Evolutionary conservation across 306 rosid species (phyloP).

Genomic region (Cyamopsis tetragonoloba): DNA sequence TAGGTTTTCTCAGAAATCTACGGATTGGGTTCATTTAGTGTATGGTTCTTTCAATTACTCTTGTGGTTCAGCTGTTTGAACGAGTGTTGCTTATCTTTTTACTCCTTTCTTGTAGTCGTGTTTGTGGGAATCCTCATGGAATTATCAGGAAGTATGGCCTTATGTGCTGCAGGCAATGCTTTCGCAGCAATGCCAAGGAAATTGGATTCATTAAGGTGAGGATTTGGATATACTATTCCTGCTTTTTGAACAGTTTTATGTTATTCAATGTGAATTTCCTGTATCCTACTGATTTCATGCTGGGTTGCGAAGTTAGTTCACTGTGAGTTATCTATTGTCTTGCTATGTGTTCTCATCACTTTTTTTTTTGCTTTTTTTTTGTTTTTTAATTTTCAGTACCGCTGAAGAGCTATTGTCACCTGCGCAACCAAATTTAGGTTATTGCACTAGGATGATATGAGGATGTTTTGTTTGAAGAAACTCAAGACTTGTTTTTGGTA

Average conservation of each 20-base stretch:
- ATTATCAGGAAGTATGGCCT: conserved; percentile 90
- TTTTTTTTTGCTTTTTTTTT: not conserved
- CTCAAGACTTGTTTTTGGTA: conserved; percentile 19
- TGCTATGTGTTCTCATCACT: not conserved
- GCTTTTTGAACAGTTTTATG: not conserved
- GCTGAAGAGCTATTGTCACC: conserved; percentile 24
- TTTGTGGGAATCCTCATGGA: conserved; percentile 87
- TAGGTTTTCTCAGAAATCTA: conserved; percentile 21
- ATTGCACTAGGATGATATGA: conserved; percentile 13
- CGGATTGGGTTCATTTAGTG: not conserved
- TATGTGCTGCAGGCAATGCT: conserved; percentile 98
- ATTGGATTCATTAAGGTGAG: conserved; percentile 90
- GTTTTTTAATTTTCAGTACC: no score
- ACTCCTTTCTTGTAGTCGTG: conserved; percentile 31
- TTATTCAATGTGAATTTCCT: not conserved
- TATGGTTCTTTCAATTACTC: not conserved
- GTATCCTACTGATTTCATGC: not conserved
- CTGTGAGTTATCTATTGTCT: not conserved
- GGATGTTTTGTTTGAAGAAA: conserved; percentile 21
- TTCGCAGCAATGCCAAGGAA: conserved; percentile 97
- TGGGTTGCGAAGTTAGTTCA: not conserved
- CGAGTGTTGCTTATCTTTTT: not conserved
- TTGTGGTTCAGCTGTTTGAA: not conserved
- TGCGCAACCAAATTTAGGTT: not conserved
- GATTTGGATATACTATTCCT: not conserved